Percentiles rank a stretch among this genome's conserved stretches.
Evolutionary conservation across 768 basidiomycete genomes (phyloP).

Genomic region (Termitomyces sp.): DNA sequence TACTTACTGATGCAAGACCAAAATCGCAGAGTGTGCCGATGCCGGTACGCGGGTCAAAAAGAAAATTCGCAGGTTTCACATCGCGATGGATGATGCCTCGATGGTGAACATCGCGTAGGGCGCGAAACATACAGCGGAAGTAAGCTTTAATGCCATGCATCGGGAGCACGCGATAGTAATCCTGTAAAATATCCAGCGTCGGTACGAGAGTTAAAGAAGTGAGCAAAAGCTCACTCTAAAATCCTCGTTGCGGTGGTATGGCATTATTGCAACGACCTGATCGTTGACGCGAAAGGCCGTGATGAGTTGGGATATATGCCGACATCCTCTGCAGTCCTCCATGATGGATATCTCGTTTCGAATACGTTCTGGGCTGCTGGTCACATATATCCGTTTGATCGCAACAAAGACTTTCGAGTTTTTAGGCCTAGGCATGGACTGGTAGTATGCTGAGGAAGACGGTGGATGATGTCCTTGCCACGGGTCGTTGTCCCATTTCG

Average conservation of each 20-base stretch:
- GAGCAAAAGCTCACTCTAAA: slow-evolving; percentile 63
- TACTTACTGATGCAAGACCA: slow-evolving; percentile 85
- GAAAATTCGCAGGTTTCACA: slow-evolving; percentile 96
- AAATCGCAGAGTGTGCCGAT: slow-evolving; percentile 91
- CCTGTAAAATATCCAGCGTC: slow-evolving; percentile 31
- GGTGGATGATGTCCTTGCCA: slow-evolving; percentile 68
- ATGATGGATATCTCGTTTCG: slow-evolving; percentile 90
- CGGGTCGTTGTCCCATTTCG: slow-evolving; percentile 68
- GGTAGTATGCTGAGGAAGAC: slow-evolving; percentile 60
- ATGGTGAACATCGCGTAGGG: slow-evolving; percentile 81
- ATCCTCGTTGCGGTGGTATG: slow-evolving; percentile 88
- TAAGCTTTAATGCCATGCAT: slow-evolving; percentile 78
- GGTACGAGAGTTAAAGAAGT: background rate
- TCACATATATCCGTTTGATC: slow-evolving; percentile 95
- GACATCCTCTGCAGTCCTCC: slow-evolving; percentile 76
- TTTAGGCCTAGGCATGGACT: slow-evolving; percentile 36
- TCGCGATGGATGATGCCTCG: slow-evolving; percentile 92
- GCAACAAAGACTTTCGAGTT: slow-evolving; percentile 75
- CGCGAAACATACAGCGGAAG: slow-evolving; percentile 87
- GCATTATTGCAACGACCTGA: slow-evolving; percentile 92
- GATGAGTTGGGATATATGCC: slow-evolving; percentile 89
- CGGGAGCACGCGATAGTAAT: slow-evolving; percentile 73
- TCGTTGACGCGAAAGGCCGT: slow-evolving; percentile 89
- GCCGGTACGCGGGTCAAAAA: slow-evolving; percentile 82
- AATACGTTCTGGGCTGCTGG: slow-evolving; percentile 89